Conservation (phyloP, 768 basidiomycete species). For the Coprinellus micaceus region DNA sequence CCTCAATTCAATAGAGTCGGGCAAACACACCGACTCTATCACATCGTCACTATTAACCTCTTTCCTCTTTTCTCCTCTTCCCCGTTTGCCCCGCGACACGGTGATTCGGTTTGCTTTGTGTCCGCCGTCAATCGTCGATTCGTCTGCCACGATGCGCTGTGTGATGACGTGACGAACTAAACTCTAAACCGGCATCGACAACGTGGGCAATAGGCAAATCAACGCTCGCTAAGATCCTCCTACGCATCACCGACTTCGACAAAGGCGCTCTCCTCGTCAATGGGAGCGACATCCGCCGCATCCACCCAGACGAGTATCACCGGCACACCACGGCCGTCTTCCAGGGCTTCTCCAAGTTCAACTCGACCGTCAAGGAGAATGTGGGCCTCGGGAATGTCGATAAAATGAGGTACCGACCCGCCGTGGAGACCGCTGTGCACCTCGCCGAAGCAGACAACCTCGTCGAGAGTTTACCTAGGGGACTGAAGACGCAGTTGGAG, state of each 20-base stretch:
- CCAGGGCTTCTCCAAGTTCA: slow-evolving; percentile 82
- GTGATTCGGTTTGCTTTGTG: no score
- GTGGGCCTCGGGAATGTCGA: slow-evolving; percentile 79
- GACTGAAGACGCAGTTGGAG: slow-evolving; percentile 71
- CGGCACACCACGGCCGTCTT: slow-evolving; percentile 75
- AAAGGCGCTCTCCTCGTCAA: slow-evolving; percentile 68
- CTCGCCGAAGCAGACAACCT: slow-evolving; percentile 69
- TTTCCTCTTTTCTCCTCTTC: slow-evolving; percentile 13
- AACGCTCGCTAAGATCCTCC: slow-evolving; percentile 76
- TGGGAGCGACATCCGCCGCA: slow-evolving; percentile 60
- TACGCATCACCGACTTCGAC: slow-evolving; percentile 77
- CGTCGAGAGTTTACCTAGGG: slow-evolving; percentile 63
- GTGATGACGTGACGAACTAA: no score
- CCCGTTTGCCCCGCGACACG: no score
- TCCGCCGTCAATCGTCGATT: no score
- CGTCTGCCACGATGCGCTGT: no score
- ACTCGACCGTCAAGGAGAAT: slow-evolving; percentile 74
- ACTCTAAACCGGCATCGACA: no score
- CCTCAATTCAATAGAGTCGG: slow-evolving; percentile 4
- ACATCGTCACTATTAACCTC: slow-evolving; percentile 9
- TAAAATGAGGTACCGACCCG: slow-evolving; percentile 51
- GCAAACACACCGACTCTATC: slow-evolving; percentile 3
- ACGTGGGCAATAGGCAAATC: slow-evolving; percentile 83
- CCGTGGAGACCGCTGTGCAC: slow-evolving; percentile 61
- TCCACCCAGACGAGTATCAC: slow-evolving; percentile 70